Conservation (phyloP, 2,329 filamentous ascomycete genomes). For the Chrysoporthe puriensis region DNA sequence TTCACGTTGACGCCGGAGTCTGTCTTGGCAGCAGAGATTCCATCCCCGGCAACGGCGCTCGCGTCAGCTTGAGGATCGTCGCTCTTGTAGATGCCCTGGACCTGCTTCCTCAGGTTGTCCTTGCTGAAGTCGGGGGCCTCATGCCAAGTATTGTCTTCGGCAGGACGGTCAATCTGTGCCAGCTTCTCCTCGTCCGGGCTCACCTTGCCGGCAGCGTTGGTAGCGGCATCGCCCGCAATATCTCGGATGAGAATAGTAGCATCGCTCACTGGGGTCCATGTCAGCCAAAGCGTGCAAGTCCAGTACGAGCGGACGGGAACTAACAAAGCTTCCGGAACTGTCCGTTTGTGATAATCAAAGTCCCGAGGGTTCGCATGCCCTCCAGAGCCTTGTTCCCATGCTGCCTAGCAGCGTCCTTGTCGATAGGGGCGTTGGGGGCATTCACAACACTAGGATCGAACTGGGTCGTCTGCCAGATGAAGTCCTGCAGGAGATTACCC, state of each 20-base stretch:
- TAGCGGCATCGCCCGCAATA: conserved; percentile 87
- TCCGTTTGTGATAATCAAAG: conserved; percentile 89
- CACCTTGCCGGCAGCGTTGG: conserved; percentile 74
- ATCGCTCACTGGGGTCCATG: conserved; percentile 64
- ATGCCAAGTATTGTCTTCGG: conserved; percentile 92
- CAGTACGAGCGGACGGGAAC: conserved; percentile 39
- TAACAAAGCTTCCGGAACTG: conserved; percentile 89
- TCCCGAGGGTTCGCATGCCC: conserved; percentile 85
- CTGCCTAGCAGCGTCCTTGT: conserved; percentile 77
- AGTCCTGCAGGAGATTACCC: conserved; percentile 92
- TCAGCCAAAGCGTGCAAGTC: conserved; percentile 20
- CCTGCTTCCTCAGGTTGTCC: conserved; percentile 69
- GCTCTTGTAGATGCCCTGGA: conserved; percentile 64
- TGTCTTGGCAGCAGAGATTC: conserved; percentile 52
- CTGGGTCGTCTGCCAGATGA: conserved; percentile 90
- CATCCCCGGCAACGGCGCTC: conserved; percentile 61
- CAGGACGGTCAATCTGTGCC: conserved; percentile 77
- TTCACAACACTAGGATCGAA: conserved; percentile 67
- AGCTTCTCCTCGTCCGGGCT: conserved; percentile 80
- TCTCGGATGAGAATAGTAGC: conserved; percentile 80
- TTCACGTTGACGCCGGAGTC: conserved; percentile 54
- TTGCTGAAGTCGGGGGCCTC: conserved; percentile 78
- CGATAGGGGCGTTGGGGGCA: conserved; percentile 67
- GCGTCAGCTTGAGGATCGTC: conserved; percentile 60
- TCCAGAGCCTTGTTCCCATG: conserved; percentile 84